Evolutionary conservation across 129 eudicot genomes (phyloP).

Genomic region (Smallanthus sonchifolius): DNA sequence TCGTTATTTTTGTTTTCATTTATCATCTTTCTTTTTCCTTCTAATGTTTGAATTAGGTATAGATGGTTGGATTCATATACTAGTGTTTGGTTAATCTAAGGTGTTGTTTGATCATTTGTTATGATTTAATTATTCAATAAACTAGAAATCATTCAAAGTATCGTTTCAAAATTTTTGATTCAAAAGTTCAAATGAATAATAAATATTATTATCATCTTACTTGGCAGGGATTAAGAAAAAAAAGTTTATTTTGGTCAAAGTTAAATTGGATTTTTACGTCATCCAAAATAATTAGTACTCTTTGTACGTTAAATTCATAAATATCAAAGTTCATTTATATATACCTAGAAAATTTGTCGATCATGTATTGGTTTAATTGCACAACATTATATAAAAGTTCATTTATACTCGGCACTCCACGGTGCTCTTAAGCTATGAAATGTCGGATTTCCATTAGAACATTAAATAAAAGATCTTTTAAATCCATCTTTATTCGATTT

Average conservation of each 20-base stretch:
- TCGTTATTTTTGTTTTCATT: not conserved
- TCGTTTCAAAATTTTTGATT: not conserved
- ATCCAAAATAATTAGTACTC: not conserved
- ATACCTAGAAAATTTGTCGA: not conserved
- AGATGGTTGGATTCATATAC: not conserved
- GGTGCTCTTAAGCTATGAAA: not conserved
- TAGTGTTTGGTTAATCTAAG: not conserved
- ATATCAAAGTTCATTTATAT: not conserved
- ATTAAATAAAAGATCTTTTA: not conserved
- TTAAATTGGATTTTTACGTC: not conserved
- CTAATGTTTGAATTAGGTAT: slow-evolving; percentile 5
- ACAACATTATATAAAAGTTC: no score
- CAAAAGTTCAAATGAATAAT: not conserved
- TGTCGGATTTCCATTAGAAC: not conserved
- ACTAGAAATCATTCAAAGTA: not conserved
- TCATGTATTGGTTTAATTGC: no score
- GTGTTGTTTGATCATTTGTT: not conserved
- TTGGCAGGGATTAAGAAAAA: not conserved
- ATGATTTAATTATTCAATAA: not conserved
- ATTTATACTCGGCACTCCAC: not conserved
- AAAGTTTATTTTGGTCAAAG: not conserved
- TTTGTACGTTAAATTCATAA: no score
- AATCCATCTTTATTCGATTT: not conserved
- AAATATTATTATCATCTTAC: not conserved
- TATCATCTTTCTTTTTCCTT: not conserved